These are phyloP conservation scores for Plasmodium blacklocki DNA, from an alignment of 169 alveolate genomes.

Conservation along the genomic window DNA sequence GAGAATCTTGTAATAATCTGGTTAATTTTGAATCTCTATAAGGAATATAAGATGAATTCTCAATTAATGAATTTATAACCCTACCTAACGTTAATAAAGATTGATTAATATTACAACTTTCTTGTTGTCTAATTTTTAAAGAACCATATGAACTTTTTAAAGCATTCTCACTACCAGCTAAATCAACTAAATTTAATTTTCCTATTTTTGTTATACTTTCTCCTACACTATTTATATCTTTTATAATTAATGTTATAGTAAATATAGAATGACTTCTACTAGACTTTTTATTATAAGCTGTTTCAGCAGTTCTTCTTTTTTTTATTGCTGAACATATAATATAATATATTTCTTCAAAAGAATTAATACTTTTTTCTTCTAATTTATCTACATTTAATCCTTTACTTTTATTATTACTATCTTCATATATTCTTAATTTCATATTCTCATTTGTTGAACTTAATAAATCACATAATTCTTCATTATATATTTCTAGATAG, in stretches of 20 bases:
- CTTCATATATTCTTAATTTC: conserved; percentile 79
- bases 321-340: conserved; percentile 87
- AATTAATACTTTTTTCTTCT: conserved; percentile 89
- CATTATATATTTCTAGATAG: conserved; percentile 91
- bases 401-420: conserved; percentile 80
- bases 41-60: conserved; percentile 93
- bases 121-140: conserved; percentile 91
- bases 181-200: conserved; percentile 94
- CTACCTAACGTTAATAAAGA: conserved; percentile 92
- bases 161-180: conserved; percentile 96
- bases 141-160: conserved; percentile 91
- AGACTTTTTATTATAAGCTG: conserved; percentile 89
- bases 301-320: conserved; percentile 91
- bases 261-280: conserved; percentile 94
- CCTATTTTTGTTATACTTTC: conserved; percentile 91
- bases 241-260: conserved; percentile 89
- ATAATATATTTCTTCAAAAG: conserved; percentile 90
- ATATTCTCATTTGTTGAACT: conserved; percentile 77
- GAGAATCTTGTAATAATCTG: conserved; percentile 92
- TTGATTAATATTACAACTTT: conserved; percentile 93
- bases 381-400: conserved; percentile 87
- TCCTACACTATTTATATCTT: conserved; percentile 89
- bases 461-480: conserved; percentile 88
- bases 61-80: conserved; percentile 93
- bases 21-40: conserved; percentile 97